Conservation (phyloP, 306 rosid genomes). For the Cucumis melo region DNA sequence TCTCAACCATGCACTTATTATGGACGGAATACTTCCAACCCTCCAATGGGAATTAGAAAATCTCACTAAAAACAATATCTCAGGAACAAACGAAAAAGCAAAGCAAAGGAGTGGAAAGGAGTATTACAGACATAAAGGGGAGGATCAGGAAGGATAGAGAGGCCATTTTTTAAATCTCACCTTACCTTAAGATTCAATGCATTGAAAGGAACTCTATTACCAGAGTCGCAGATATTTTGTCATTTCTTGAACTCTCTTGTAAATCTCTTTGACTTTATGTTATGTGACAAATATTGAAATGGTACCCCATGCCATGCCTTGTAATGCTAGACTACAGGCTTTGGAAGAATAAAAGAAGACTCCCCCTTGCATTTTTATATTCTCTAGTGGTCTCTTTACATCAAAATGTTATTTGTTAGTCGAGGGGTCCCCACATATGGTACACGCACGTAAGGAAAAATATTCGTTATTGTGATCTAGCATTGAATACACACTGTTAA, state of each 20-base stretch:
- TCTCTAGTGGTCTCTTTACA: not conserved
- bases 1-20: not conserved
- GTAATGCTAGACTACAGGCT: not conserved
- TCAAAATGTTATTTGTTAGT: not conserved
- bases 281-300: not conserved
- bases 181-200: not conserved
- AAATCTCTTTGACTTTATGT: not conserved
- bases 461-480: not conserved
- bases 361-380: not conserved
- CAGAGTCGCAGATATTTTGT: not conserved
- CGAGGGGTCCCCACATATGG: not conserved
- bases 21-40: not conserved
- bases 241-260: not conserved
- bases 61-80: not conserved
- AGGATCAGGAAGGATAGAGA: not conserved
- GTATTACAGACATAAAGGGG: not conserved
- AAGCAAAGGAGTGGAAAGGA: no score
- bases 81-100: not conserved
- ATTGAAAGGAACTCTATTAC: not conserved
- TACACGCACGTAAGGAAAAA: not conserved
- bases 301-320: not conserved
- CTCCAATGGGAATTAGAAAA: not conserved
- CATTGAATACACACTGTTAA: not conserved
- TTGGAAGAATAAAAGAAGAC: not conserved
- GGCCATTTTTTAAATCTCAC: not conserved